Conservation (phyloP, 306 rosid genomes). For the Myrica gale region DNA sequence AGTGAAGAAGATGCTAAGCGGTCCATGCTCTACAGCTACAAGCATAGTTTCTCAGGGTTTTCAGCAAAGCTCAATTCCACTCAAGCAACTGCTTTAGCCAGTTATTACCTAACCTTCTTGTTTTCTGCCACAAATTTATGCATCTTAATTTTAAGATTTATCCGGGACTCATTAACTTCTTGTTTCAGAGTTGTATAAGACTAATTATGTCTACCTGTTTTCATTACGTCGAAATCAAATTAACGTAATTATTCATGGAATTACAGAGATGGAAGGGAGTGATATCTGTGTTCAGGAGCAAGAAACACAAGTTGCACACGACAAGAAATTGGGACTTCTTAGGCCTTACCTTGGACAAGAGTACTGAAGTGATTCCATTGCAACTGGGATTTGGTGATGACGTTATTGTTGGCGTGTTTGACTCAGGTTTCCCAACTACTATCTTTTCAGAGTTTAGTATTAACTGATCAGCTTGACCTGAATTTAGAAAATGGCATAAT, state of each 20-base stretch:
- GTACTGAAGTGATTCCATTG: conserved; percentile 7
- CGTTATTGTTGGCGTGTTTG: conserved; percentile 49
- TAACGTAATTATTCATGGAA: background rate
- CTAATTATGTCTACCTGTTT: too few relatives aligned
- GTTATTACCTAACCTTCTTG: conserved; percentile 24
- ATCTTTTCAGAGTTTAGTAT: background rate
- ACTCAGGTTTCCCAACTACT: conserved; percentile 38
- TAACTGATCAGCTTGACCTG: background rate
- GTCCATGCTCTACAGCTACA: conserved; percentile 61
- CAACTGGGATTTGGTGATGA: conserved; percentile 41
- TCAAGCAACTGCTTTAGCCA: conserved; percentile 47
- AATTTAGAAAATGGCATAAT: background rate
- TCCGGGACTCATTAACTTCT: background rate
- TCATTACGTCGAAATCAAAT: too few relatives aligned
- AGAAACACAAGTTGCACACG: conserved; percentile 40
- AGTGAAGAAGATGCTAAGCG: conserved; percentile 51
- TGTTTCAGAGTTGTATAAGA: conserved; percentile 2
- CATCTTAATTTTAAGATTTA: background rate
- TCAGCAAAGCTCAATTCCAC: conserved; percentile 56
- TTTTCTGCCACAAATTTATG: conserved; percentile 1
- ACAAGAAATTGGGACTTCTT: conserved; percentile 68
- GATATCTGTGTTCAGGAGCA: conserved; percentile 52
- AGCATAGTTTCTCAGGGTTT: conserved; percentile 57
- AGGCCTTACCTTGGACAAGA: conserved; percentile 36
- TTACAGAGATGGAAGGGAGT: conserved; percentile 54